A percentile compares a stretch with the other conserved stretches of the same genome.
Evolutionary conservation across 257 asterid species (phyloP).

Genomic region (Catharanthus roseus): DNA sequence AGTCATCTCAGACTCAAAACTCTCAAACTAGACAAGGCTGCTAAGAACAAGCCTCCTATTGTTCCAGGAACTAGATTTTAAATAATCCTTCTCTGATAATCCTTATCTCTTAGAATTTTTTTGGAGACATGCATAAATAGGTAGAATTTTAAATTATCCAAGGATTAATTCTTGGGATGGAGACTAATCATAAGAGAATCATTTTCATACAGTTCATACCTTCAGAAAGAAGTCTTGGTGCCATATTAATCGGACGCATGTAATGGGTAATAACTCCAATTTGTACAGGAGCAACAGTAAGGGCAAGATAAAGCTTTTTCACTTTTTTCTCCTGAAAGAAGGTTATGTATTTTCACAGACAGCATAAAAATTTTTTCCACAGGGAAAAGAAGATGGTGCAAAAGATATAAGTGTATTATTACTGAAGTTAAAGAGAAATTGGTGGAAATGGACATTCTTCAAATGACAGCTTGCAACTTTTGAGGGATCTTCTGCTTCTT

Average conservation of each 20-base stretch:
- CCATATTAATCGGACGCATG: constrained; percentile 85
- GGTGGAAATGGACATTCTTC: background rate
- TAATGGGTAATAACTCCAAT: constrained; percentile 74
- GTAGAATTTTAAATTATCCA: background rate
- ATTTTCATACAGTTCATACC: constrained; percentile 31
- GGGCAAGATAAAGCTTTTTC: constrained; percentile 87
- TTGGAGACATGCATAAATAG: background rate
- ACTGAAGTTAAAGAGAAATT: background rate
- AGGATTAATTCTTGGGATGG: background rate
- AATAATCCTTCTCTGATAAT: background rate
- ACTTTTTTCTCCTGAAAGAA: constrained; percentile 73
- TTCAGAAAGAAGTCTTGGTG: constrained; percentile 79
- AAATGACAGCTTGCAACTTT: background rate
- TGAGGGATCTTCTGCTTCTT: background rate
- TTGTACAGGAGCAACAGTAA: constrained; percentile 79
- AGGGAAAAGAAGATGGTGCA: background rate
- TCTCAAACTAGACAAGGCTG: no score
- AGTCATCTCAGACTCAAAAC: no score
- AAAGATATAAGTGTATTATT: no score
- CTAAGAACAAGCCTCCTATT: no score
- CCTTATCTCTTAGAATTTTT: background rate
- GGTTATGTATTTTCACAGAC: background rate
- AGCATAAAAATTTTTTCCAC: background rate
- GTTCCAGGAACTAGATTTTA: background rate
- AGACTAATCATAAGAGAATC: background rate